phyloP scores from a whole-genome alignment of 495 filamentous ascomycete genomes.

The Aspergillus baeticus region DNA sequence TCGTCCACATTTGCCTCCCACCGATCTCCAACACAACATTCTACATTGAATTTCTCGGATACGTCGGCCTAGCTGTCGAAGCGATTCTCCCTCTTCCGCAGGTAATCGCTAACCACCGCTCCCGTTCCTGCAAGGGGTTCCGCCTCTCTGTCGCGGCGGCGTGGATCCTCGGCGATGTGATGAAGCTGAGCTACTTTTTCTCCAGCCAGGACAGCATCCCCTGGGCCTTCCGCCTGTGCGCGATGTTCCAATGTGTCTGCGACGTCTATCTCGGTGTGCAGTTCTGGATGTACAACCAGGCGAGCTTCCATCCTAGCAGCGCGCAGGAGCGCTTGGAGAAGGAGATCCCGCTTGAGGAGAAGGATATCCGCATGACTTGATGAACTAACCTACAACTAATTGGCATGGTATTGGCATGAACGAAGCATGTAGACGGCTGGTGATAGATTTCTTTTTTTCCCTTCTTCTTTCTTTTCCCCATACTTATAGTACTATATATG shows the following conservation, averaged over 20 bases:
- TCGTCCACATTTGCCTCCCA: slow-evolving; percentile 71
- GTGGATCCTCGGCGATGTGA: slow-evolving; percentile 87
- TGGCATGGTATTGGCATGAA: slow-evolving; percentile 3
- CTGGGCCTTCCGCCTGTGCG: slow-evolving; percentile 87
- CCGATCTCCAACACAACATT: slow-evolving; percentile 56
- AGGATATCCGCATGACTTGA: slow-evolving; percentile 47
- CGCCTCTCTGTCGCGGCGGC: slow-evolving; percentile 79
- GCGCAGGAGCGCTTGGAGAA: slow-evolving; percentile 20
- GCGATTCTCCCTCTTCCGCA: slow-evolving; percentile 89
- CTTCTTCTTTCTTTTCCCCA: too few species aligned
- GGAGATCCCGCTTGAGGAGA: slow-evolving; percentile 35
- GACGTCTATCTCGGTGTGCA: slow-evolving; percentile 83
- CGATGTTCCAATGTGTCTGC: slow-evolving; percentile 85
- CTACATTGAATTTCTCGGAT: slow-evolving; percentile 75
- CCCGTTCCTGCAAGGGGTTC: slow-evolving; percentile 85
- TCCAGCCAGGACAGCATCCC: slow-evolving; percentile 69
- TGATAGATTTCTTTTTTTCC: neutral
- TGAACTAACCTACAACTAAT: neutral
- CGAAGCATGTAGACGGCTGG: slow-evolving; percentile 3
- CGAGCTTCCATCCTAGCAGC: slow-evolving; percentile 23
- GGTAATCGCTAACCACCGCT: slow-evolving; percentile 74
- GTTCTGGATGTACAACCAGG: slow-evolving; percentile 77
- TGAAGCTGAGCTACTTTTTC: slow-evolving; percentile 97
- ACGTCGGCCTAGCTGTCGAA: slow-evolving; percentile 83
- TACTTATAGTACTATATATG: neutral